phyloP scores from a whole-genome alignment of 2,329 filamentous ascomycete species.

The Diaporthe citri region DNA sequence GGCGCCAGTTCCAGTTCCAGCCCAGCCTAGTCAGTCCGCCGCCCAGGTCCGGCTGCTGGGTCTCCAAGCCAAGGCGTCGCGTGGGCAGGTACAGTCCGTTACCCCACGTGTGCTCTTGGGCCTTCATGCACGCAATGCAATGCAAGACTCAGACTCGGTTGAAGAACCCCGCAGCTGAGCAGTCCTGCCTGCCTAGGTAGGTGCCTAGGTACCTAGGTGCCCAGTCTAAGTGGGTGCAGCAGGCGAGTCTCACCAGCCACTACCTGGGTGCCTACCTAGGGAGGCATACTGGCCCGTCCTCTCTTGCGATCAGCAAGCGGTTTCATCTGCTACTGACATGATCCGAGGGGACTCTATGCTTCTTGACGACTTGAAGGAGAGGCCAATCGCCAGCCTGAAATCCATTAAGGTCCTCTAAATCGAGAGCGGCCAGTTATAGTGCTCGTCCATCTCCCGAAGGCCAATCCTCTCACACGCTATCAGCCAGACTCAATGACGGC shows the following conservation, averaged over 20 bases:
- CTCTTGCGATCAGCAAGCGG: neutral
- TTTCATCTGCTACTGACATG: neutral
- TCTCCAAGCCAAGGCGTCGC: neutral
- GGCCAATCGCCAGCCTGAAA: neutral
- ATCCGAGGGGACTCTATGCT: neutral
- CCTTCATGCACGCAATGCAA: slow-evolving; percentile 22
- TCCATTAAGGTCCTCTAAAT: neutral
- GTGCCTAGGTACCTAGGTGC: neutral
- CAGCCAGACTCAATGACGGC: neutral
- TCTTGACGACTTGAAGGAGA: neutral
- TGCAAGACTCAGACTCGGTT: neutral
- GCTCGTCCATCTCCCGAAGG: neutral
- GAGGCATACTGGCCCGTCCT: neutral
- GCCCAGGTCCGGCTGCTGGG: neutral
- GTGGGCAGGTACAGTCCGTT: neutral
- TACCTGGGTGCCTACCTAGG: neutral
- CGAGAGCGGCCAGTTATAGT: neutral
- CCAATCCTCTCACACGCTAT: neutral
- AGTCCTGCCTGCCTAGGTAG: neutral
- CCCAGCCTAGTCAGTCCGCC: slow-evolving; percentile 12
- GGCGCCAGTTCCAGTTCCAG: neutral
- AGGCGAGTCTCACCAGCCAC: neutral
- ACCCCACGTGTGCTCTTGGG: slow-evolving; percentile 10
- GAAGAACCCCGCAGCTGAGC: slow-evolving; percentile 5
- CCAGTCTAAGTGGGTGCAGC: neutral